phyloP scores from a whole-genome alignment of 1,284 basidiomycete species.

The Neonothopanus nambi region DNA sequence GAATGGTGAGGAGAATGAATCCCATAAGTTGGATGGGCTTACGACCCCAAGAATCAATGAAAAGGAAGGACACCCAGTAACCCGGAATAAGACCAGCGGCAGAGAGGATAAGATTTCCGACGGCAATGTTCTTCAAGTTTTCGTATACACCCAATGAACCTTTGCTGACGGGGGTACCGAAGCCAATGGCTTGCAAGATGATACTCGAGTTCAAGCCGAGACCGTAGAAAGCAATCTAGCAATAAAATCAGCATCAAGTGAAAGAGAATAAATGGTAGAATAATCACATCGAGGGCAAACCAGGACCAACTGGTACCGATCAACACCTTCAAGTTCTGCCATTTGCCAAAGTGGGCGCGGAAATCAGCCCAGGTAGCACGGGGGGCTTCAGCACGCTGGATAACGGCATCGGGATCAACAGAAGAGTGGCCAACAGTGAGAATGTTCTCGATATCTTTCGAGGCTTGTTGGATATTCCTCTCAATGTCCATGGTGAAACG shows the following conservation, averaged over 20 bases:
- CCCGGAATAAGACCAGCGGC: conserved; percentile 74
- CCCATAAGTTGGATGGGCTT: conserved; percentile 81
- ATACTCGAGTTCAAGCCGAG: conserved; percentile 80
- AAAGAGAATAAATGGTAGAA: neutral
- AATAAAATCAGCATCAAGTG: conserved; percentile 20
- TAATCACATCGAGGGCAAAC: conserved; percentile 74
- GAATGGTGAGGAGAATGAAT: conserved; percentile 66
- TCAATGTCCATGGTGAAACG: conserved; percentile 92
- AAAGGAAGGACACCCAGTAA: conserved; percentile 70
- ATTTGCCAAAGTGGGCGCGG: conserved; percentile 56
- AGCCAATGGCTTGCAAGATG: conserved; percentile 58
- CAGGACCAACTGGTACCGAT: conserved; percentile 67
- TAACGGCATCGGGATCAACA: conserved; percentile 55
- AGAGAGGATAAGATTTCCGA: conserved; percentile 71
- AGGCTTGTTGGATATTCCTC: conserved; percentile 75
- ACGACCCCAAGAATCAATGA: conserved; percentile 74
- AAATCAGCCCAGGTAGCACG: conserved; percentile 70
- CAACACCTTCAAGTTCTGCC: conserved; percentile 66
- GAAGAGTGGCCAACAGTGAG: conserved; percentile 53
- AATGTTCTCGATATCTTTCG: conserved; percentile 34
- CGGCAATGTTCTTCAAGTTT: conserved; percentile 52
- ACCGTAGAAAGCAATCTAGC: conserved; percentile 83
- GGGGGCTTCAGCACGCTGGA: conserved; percentile 63
- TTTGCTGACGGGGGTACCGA: conserved; percentile 42
- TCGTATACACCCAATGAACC: conserved; percentile 46